These are phyloP conservation scores for Mortierella sp. DNA, from an alignment of 371 early-diverging fungal species.

Conservation along the genomic window DNA sequence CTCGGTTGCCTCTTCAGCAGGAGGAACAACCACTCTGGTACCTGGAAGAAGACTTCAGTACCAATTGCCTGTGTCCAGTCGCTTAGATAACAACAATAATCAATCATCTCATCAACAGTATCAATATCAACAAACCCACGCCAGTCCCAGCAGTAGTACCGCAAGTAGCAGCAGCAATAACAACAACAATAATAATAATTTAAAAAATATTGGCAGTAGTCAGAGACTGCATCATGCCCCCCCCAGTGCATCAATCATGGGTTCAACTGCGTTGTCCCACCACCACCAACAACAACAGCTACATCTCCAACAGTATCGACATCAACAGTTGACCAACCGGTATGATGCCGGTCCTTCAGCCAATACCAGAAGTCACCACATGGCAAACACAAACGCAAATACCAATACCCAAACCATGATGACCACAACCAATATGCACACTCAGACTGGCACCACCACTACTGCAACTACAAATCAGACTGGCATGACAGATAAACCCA, in stretches of 20 bases:
- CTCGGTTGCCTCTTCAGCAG: neutral
- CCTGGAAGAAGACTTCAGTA: constrained; percentile 34
- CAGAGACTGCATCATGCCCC: constrained; percentile 2
- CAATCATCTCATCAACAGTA: constrained; percentile 17
- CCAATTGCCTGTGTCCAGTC: constrained; percentile 34
- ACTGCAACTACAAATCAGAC: constrained; percentile 24
- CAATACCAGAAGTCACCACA: constrained; percentile 5
- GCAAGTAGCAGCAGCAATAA: neutral
- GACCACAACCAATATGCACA: constrained; percentile 14
- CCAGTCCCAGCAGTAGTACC: constrained; percentile 6
- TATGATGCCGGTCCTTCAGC: neutral
- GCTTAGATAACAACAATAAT: constrained; percentile 19
- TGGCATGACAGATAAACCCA: constrained; percentile 34
- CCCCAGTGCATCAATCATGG: constrained; percentile 5
- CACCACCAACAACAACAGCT: constrained; percentile 10
- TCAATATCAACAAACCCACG: constrained; percentile 24
- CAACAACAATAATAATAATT: constrained; percentile 9
- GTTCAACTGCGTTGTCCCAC: constrained; percentile 12
- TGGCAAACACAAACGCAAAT: constrained; percentile 7
- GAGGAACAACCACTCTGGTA: constrained; percentile 1
- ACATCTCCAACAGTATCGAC: constrained; percentile 10
- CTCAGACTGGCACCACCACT: constrained; percentile 12
- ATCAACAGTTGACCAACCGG: constrained; percentile 9
- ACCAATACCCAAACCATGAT: constrained; percentile 19
- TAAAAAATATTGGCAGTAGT: neutral